phyloP scores from a whole-genome alignment of 2,329 filamentous ascomycete species.

The Microsporum audouinii region DNA sequence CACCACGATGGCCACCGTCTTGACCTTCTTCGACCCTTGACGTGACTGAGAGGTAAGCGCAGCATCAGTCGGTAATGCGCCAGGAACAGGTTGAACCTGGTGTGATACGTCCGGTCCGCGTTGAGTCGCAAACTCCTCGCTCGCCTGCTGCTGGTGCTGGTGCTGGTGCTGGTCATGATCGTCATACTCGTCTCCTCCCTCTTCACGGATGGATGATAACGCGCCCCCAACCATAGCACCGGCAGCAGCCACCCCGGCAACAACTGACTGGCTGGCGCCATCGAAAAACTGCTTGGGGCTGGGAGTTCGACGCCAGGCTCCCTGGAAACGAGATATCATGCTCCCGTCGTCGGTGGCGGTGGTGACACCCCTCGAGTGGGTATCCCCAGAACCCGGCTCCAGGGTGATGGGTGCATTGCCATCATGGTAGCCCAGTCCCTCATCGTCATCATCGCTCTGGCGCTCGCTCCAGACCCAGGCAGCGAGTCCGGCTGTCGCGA shows the following conservation, averaged over 20 bases:
- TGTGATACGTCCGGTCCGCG: background rate
- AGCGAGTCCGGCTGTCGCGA: slow-evolving; percentile 73
- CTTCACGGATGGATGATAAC: slow-evolving; percentile 70
- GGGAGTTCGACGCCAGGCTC: slow-evolving; percentile 67
- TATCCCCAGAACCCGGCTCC: slow-evolving; percentile 17
- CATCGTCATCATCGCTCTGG: slow-evolving; percentile 58
- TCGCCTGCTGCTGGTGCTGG: background rate
- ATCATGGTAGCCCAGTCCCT: slow-evolving; percentile 40
- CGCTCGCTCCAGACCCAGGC: slow-evolving; percentile 94
- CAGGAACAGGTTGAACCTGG: background rate
- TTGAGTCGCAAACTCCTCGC: background rate
- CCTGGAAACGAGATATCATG: slow-evolving; percentile 68
- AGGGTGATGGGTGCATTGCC: slow-evolving; percentile 18
- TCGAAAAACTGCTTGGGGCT: slow-evolving; percentile 84
- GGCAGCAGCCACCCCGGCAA: slow-evolving; percentile 69
- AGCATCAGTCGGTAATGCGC: slow-evolving; percentile 13
- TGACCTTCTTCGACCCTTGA: slow-evolving; percentile 43
- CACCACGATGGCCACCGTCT: slow-evolving; percentile 77
- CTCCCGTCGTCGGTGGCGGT: slow-evolving; percentile 39
- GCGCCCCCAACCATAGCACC: slow-evolving; percentile 73
- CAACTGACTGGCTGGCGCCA: slow-evolving; percentile 67
- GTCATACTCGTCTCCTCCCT: slow-evolving; percentile 65
- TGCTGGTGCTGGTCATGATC: slow-evolving; percentile 24
- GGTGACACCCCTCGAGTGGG: slow-evolving; percentile 21
- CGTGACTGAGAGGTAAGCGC: slow-evolving; percentile 20